These are phyloP conservation scores for Inonotus hispidus DNA, from an alignment of 1,284 basidiomycete species.

Conservation along the genomic window DNA sequence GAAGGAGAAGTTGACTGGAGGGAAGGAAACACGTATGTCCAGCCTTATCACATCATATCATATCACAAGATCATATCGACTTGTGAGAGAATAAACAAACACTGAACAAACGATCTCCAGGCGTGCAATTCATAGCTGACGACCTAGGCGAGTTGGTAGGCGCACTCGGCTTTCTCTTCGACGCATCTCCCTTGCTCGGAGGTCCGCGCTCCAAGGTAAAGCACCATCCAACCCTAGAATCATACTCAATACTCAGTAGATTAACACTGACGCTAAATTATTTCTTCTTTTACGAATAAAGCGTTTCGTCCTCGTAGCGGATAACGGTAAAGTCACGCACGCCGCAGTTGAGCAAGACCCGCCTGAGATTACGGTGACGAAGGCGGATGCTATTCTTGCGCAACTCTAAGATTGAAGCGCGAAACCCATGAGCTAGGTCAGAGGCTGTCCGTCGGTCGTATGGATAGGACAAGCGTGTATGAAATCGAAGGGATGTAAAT, in stretches of 20 bases:
- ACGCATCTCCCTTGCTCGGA: slow-evolving; percentile 57
- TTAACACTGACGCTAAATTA: too few relatives aligned
- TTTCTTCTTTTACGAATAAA: background rate
- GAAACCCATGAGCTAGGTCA: too few relatives aligned
- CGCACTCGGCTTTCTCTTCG: slow-evolving; percentile 58
- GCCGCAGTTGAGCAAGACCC: slow-evolving; percentile 33
- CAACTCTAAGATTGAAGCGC: slow-evolving; percentile 14
- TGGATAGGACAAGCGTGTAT: too few relatives aligned
- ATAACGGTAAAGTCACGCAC: slow-evolving; percentile 33
- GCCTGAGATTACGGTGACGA: slow-evolving; percentile 31
- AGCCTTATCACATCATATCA: too few relatives aligned
- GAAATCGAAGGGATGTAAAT: too few relatives aligned
- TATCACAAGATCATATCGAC: too few relatives aligned
- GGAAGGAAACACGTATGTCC: slow-evolving; percentile 42
- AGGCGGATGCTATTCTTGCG: slow-evolving; percentile 32
- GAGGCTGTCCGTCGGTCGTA: too few relatives aligned
- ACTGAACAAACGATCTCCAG: too few relatives aligned
- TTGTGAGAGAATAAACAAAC: too few relatives aligned
- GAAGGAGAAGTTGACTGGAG: slow-evolving; percentile 58
- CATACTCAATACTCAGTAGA: too few relatives aligned
- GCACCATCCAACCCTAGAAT: too few relatives aligned
- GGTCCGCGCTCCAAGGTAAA: slow-evolving; percentile 59
- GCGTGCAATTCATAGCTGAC: slow-evolving; percentile 62
- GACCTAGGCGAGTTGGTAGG: slow-evolving; percentile 55
- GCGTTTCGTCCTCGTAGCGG: slow-evolving; percentile 22